phyloP scores from a whole-genome alignment of 2,329 filamentous ascomycete species.

The Cladosporium sp. region DNA sequence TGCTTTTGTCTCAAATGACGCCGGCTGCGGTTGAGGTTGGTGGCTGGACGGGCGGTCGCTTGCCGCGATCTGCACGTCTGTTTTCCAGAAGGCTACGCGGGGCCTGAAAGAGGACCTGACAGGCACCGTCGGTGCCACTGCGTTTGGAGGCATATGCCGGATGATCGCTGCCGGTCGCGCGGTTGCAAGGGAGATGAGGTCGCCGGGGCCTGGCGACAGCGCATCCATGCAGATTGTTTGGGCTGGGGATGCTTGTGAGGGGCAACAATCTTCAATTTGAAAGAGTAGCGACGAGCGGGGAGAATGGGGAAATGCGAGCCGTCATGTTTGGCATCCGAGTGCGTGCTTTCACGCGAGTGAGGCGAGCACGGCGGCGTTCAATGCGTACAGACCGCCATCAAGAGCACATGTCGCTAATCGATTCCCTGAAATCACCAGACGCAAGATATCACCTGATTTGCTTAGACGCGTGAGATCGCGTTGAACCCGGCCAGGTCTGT shows the following conservation, averaged over 20 bases:
- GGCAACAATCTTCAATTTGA: too few relatives aligned
- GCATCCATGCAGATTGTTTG: slow-evolving; percentile 6
- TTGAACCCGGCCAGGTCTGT: not conserved
- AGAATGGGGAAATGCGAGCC: too few relatives aligned
- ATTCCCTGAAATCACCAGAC: too few relatives aligned
- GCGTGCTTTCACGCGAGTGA: too few relatives aligned
- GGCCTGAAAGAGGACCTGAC: not conserved
- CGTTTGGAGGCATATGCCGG: slow-evolving; percentile 8
- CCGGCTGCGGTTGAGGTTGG: not conserved
- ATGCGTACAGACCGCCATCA: too few relatives aligned
- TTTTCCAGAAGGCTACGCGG: slow-evolving; percentile 6
- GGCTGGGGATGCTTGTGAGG: slow-evolving; percentile 2
- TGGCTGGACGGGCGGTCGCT: not conserved
- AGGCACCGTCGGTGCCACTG: not conserved
- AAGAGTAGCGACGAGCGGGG: too few relatives aligned
- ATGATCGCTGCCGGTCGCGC: slow-evolving; percentile 4
- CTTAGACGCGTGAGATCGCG: not conserved
- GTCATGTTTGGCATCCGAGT: too few relatives aligned
- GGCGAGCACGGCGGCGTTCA: too few relatives aligned
- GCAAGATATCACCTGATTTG: not conserved
- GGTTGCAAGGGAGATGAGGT: slow-evolving; percentile 3
- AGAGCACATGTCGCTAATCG: too few relatives aligned
- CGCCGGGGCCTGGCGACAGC: not conserved
- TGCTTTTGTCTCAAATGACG: too few relatives aligned
- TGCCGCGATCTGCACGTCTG: not conserved